Base-by-base conservation (phyloP, 2,329 filamentous ascomycete species). In the Epichloe sp. region DNA sequence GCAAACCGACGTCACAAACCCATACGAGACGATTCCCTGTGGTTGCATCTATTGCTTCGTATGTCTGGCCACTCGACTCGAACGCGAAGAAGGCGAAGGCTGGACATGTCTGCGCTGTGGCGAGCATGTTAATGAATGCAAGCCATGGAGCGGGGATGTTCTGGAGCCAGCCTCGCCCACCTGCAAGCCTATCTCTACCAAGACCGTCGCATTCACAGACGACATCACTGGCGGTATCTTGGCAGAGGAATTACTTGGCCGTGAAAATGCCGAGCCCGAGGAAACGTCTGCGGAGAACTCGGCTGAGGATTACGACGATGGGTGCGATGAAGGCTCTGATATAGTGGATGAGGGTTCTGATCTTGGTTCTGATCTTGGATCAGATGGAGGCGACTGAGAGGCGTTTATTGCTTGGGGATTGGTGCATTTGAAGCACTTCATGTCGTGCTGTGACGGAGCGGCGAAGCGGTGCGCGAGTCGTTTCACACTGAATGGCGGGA, bases 21-120 rank as follows among this genome's bases (percentile, higher is more conserved):
- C 93, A 0, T 98, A 98, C 65, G 88, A 95, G 68, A 81, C 89
- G 0, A 79, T 90, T 2, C 84, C 88, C 0, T 98, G 93, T 61
- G 86, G 86, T 0, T 95, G 90, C 65, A 76, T 96, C 53, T 98
- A 97, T 70, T 98, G 93, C 68, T 98, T 94, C 63, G 88, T 95
- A 17, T 98, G 93, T 62, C 69, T 97, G n/a, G 88, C 90, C 3
- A 88, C 89, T 52, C 81, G 87, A 53, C 76, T 98, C 43, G 91
- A 96, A 67, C 81, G 84, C 5, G 91, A 97, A 67, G 91, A 96
- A 64, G 93, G 91, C 35, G 88, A 96, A 62, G 91, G 91, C 2
- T 96, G 90, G 88, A 78, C 81, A 11, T 98, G 93, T 68, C 71
- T 98, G 45, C 79, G 93, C 19, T 98, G 93, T 62, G 90, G 90